Evolutionary conservation across 2,329 filamentous ascomycete genomes (phyloP).

Genomic region (Chrysoporthe deuterocubensis): DNA sequence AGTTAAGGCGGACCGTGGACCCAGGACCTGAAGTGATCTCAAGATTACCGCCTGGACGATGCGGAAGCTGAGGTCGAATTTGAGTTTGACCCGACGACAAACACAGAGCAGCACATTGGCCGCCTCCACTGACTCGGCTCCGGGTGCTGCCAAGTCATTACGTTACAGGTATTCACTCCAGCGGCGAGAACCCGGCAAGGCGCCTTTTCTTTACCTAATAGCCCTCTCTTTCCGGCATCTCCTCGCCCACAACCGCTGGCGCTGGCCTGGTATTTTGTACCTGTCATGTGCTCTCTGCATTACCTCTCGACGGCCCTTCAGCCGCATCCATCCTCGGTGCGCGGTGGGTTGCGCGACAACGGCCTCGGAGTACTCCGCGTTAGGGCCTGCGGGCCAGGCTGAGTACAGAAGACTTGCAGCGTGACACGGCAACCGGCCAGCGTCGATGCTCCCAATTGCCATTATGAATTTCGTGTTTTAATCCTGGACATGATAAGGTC

Average conservation of each 20-base stretch:
- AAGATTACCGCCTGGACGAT: too few species aligned
- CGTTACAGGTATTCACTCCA: constrained; percentile 49
- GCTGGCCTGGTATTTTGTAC: constrained; percentile 26
- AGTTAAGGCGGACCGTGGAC: not conserved
- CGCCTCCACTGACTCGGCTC: constrained; percentile 38
- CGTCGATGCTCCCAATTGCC: constrained; percentile 33
- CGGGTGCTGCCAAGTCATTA: constrained; percentile 44
- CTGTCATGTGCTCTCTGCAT: constrained; percentile 24
- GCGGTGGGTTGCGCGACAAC: constrained; percentile 3
- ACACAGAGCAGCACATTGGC: constrained; percentile 28
- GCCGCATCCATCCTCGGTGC: constrained; percentile 22
- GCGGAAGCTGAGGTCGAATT: constrained; percentile 6
- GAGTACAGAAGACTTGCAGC: constrained; percentile 19
- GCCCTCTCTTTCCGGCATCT: constrained; percentile 33
- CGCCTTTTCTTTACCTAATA: constrained; percentile 56
- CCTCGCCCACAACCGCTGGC: constrained; percentile 21
- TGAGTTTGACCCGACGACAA: constrained; percentile 22
- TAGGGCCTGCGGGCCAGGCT: constrained; percentile 19
- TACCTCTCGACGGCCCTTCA: constrained; percentile 23
- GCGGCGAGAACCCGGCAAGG: constrained; percentile 36
- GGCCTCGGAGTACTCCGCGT: constrained; percentile 24
- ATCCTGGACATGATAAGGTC: constrained; percentile 40
- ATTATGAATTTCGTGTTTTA: constrained; percentile 44
- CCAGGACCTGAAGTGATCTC: too few species aligned
- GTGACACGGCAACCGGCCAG: constrained; percentile 10